A percentile compares a stretch with the other conserved stretches of the same genome.
Evolutionary conservation across 73 alveolate species (phyloP).

Genomic region (Paraurostyla sp.): DNA sequence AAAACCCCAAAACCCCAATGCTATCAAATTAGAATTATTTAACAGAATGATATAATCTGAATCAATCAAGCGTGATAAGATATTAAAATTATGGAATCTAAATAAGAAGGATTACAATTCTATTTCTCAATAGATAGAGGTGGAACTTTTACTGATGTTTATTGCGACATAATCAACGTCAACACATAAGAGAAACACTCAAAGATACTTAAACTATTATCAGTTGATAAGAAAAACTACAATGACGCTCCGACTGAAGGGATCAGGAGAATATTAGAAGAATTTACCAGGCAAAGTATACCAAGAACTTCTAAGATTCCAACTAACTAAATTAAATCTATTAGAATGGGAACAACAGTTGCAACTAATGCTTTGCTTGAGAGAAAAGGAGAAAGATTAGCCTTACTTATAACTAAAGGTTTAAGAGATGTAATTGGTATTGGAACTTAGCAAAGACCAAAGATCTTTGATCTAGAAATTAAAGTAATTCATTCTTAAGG

Average conservation of each 20-base stretch:
- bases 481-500: constrained; percentile 7
- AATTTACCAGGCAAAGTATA: constrained; percentile 9
- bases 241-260: constrained; percentile 93
- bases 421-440: constrained; percentile 84
- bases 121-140: constrained; percentile 90
- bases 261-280: constrained; percentile 75
- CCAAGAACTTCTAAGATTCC: constrained; percentile 69
- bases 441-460: constrained; percentile 88
- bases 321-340: constrained; percentile 64
- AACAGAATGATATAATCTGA: background rate
- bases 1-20: no score
- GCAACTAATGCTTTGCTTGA: constrained; percentile 96
- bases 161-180: constrained; percentile 63
- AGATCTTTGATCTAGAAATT: constrained; percentile 81
- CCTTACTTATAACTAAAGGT: constrained; percentile 86
- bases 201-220: constrained; percentile 73
- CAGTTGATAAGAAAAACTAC: constrained; percentile 81
- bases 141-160: constrained; percentile 93
- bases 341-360: constrained; percentile 95
- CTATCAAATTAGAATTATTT: no score
- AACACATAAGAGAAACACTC: background rate
- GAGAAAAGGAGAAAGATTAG: constrained; percentile 88
- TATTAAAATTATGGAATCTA: background rate
- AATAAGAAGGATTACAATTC: constrained; percentile 3
- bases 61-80: background rate